Percentiles rank a stretch among this genome's conserved stretches.
These are phyloP conservation scores for Cochlearia excelsa DNA, from an alignment of 345 rosid species.

Conservation along the genomic window DNA sequence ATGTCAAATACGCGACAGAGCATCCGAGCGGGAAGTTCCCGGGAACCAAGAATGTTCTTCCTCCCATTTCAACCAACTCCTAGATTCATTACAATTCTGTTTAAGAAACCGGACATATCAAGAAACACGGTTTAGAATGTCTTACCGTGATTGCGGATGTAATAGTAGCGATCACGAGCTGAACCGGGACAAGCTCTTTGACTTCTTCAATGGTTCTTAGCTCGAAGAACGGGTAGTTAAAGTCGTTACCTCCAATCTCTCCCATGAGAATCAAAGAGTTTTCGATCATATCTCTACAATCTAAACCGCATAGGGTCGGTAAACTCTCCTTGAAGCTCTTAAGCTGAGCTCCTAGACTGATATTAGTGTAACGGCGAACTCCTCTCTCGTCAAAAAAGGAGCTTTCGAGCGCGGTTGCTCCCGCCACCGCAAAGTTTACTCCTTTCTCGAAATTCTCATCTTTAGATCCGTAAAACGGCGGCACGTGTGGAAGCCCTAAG, in stretches of 20 bases:
- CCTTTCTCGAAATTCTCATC: conserved; percentile 38
- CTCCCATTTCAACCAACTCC: conserved; percentile 51
- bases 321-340: conserved; percentile 38
- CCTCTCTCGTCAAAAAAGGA: conserved; percentile 34
- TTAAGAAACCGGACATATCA: neutral
- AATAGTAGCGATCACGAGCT: conserved; percentile 28
- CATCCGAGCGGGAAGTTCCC: conserved; percentile 50
- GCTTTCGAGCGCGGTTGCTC: conserved; percentile 50
- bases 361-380: conserved; percentile 27
- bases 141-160: conserved; percentile 38
- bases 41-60: conserved; percentile 45
- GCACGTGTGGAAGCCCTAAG: conserved; percentile 41
- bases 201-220: conserved; percentile 26
- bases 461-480: conserved; percentile 38
- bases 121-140: neutral
- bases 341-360: conserved; percentile 42
- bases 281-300: conserved; percentile 33
- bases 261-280: conserved; percentile 47
- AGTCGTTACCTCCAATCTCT: conserved; percentile 62
- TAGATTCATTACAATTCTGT: conserved; percentile 3
- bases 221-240: conserved; percentile 25
- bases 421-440: conserved; percentile 51
- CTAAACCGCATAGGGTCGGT: conserved; percentile 38
- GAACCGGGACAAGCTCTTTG: conserved; percentile 36
- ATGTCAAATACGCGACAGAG: conserved; percentile 28